Evolutionary conservation across 148 eudicot species (phyloP).

Genomic region (Rhododendron mucronatum): DNA sequence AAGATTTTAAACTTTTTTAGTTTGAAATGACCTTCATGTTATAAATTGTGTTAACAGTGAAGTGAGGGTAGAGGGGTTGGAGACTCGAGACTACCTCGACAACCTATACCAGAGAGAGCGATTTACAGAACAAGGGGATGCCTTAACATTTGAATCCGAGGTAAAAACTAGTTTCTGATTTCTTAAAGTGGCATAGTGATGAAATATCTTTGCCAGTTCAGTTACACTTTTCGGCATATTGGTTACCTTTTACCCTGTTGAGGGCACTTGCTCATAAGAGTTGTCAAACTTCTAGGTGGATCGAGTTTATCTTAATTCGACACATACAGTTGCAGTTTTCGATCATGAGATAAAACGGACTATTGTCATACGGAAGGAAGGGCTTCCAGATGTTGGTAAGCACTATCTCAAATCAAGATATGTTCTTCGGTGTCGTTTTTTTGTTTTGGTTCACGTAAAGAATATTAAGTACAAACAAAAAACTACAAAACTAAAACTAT

Average conservation of each 20-base stretch:
- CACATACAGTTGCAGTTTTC: conserved; percentile 51
- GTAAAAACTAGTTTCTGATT: conserved; percentile 19
- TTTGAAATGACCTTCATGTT: background rate
- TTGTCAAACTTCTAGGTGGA: conserved; percentile 46
- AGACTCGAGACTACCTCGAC: conserved; percentile 86
- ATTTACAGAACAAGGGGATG: conserved; percentile 96
- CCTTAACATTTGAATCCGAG: conserved; percentile 94
- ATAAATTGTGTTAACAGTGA: conserved; percentile 51
- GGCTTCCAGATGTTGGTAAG: conserved; percentile 90
- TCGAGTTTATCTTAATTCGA: conserved; percentile 63
- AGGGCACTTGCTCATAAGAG: conserved; percentile 7
- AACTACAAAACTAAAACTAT: background rate
- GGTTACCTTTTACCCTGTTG: background rate
- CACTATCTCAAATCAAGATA: too few relatives aligned
- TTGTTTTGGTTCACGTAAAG: background rate
- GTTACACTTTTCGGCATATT: background rate
- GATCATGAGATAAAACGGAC: conserved; percentile 81
- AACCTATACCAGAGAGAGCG: conserved; percentile 56
- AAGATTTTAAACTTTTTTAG: background rate
- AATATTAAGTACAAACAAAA: background rate
- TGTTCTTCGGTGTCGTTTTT: background rate
- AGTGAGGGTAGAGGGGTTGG: conserved; percentile 95
- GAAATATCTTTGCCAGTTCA: background rate
- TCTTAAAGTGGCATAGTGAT: background rate
- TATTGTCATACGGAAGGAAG: conserved; percentile 63